A percentile compares a stretch with the other conserved stretches of the same genome.
These are phyloP conservation scores for Spergularia bocconei DNA, from an alignment of 148 eudicot genomes.

Conservation along the genomic window DNA sequence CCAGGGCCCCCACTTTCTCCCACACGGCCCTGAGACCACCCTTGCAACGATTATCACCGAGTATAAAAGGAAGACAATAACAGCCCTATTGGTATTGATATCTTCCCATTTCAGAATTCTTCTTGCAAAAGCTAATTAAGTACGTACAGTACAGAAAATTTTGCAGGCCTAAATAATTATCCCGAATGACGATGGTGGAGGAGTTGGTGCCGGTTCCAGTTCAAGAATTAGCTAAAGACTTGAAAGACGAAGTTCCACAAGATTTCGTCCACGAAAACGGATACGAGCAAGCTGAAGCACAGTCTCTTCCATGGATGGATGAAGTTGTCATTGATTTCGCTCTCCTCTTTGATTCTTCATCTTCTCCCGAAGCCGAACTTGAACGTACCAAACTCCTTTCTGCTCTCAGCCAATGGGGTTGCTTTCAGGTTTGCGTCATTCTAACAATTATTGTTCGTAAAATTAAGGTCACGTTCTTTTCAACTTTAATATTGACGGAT, in stretches of 20 bases:
- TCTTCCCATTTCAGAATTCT: too few species aligned
- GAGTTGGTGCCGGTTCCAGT: slow-evolving; percentile 24
- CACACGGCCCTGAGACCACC: too few species aligned
- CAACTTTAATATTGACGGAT: too few species aligned
- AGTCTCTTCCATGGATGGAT: slow-evolving; percentile 27
- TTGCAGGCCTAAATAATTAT: too few species aligned
- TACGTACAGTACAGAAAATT: too few species aligned
- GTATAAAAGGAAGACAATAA: background rate
- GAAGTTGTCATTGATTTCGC: slow-evolving; percentile 27
- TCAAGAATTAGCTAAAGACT: slow-evolving; percentile 26
- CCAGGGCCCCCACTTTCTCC: too few species aligned
- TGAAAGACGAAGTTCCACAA: slow-evolving; percentile 29
- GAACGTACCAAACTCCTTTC: slow-evolving; percentile 27
- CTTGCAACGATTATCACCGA: too few species aligned
- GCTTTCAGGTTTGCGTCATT: slow-evolving; percentile 32
- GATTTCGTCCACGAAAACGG: slow-evolving; percentile 24
- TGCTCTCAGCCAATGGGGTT: slow-evolving; percentile 37
- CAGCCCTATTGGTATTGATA: too few species aligned
- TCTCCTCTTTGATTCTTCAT: slow-evolving; percentile 18
- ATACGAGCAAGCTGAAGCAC: slow-evolving; percentile 13
- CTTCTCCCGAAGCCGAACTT: slow-evolving; percentile 5
- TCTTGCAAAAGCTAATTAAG: too few species aligned
- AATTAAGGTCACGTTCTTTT: too few species aligned
- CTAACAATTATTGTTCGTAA: too few species aligned
- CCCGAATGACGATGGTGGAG: too few species aligned